Percentiles rank a stretch among this genome's conserved stretches.
Evolutionary conservation across 495 filamentous ascomycete genomes (phyloP).

Genomic region (Penicillium antarcticum): DNA sequence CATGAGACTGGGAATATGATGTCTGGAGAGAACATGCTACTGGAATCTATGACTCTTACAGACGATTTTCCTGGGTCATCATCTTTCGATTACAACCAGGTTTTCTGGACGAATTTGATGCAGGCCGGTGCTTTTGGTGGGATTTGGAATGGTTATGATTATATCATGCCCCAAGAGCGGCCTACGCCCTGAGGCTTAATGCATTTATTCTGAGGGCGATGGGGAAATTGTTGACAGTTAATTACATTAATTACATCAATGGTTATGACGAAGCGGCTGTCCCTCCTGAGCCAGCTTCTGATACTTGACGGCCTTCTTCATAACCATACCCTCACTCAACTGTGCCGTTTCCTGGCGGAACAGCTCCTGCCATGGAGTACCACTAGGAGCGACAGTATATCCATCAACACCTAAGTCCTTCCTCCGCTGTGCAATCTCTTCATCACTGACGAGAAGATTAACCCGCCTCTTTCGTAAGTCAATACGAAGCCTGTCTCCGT

Average conservation of each 20-base stretch:
- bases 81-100: neutral
- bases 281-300: slow-evolving; percentile 49
- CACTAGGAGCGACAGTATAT: slow-evolving; percentile 15
- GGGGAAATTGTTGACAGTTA: too few species aligned
- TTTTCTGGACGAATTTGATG: neutral
- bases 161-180: neutral
- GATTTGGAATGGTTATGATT: neutral
- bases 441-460: slow-evolving; percentile 48
- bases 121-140: neutral
- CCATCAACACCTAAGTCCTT: slow-evolving; percentile 41
- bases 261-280: slow-evolving; percentile 48
- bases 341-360: slow-evolving; percentile 50
- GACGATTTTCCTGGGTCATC: neutral
- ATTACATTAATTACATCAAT: slow-evolving; percentile 26
- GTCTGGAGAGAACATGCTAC: neutral
- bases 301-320: slow-evolving; percentile 47
- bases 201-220: neutral
- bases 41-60: neutral
- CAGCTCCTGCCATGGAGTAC: slow-evolving; percentile 50
- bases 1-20: neutral
- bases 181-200: neutral
- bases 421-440: slow-evolving; percentile 65
- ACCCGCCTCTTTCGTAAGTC: slow-evolving; percentile 53
- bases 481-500: slow-evolving; percentile 55
- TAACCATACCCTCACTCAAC: slow-evolving; percentile 52